phyloP scores from a whole-genome alignment of 257 asterid species.

The Jacaranda copaia region DNA sequence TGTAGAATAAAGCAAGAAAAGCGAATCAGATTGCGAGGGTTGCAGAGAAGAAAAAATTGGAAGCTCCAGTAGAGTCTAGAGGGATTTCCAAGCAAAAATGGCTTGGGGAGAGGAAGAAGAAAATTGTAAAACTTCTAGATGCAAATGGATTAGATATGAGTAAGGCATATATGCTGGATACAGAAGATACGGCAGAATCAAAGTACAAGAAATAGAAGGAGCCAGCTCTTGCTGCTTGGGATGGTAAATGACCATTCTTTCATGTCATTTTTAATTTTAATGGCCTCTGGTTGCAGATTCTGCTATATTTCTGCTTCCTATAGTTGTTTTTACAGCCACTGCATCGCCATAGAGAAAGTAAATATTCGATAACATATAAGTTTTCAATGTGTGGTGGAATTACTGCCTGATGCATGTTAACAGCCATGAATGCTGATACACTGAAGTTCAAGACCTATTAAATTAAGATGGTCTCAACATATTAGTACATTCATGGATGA shows the following conservation, averaged over 20 bases:
- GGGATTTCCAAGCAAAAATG: slow-evolving; percentile 96
- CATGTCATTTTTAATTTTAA: neutral
- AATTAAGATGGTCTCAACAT: neutral
- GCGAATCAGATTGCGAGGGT: slow-evolving; percentile 95
- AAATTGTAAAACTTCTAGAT: slow-evolving; percentile 85
- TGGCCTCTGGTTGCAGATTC: slow-evolving; percentile 10
- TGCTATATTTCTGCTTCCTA: neutral
- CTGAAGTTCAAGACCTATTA: neutral
- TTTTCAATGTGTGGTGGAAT: neutral
- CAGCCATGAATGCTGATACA: neutral
- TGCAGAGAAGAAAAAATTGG: slow-evolving; percentile 78
- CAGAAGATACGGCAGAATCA: slow-evolving; percentile 80
- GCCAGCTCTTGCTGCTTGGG: slow-evolving; percentile 99
- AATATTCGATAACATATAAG: neutral
- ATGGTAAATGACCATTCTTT: slow-evolving; percentile 59
- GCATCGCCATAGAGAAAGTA: neutral
- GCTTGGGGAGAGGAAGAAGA: slow-evolving; percentile 96
- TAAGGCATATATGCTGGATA: slow-evolving; percentile 91
- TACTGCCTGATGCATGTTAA: neutral
- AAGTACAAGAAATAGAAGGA: slow-evolving; percentile 92
- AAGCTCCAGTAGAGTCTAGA: slow-evolving; percentile 80
- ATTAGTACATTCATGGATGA: neutral
- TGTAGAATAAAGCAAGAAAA: slow-evolving; percentile 84
- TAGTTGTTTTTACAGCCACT: neutral
- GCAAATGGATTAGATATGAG: slow-evolving; percentile 95